Percentiles rank a stretch among this genome's conserved stretches.
Conservation (phyloP, 768 basidiomycete genomes). For the Glaciozyma antarctica region DNA sequence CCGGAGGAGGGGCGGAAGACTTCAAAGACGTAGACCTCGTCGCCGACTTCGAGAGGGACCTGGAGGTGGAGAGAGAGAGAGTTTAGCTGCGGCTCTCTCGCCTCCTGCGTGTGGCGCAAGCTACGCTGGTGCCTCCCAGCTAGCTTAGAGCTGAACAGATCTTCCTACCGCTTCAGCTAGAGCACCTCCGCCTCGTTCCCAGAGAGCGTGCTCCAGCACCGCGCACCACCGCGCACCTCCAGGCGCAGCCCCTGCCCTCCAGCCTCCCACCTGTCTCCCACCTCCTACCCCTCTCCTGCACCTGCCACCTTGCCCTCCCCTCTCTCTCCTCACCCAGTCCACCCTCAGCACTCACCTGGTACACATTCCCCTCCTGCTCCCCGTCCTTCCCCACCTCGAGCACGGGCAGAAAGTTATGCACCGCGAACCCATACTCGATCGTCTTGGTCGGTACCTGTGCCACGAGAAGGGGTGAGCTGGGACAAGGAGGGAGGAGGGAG, state of each 20-base stretch:
- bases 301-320: not conserved
- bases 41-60: slow-evolving; percentile 72
- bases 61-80: slow-evolving; percentile 16
- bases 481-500: not conserved
- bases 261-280: not conserved
- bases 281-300: not conserved
- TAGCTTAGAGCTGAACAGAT: not conserved
- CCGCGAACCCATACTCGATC: not conserved
- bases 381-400: not conserved
- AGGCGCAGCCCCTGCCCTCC: not conserved
- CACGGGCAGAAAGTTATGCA: not conserved
- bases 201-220: not conserved
- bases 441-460: not conserved
- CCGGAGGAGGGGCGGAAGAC: slow-evolving; percentile 35
- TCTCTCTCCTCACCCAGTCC: not conserved
- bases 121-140: too few relatives aligned
- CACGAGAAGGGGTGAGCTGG: not conserved
- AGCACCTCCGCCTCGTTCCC: not conserved
- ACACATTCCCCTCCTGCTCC: slow-evolving; percentile 27
- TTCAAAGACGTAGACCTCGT: slow-evolving; percentile 96
- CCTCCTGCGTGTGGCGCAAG: too few relatives aligned
- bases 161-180: not conserved
- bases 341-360: slow-evolving; percentile 5
- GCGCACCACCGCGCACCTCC: not conserved
- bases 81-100: not conserved